phyloP scores from a whole-genome alignment of 1,139 yeast genomes.

The Debaryomyces psychrophilus region DNA sequence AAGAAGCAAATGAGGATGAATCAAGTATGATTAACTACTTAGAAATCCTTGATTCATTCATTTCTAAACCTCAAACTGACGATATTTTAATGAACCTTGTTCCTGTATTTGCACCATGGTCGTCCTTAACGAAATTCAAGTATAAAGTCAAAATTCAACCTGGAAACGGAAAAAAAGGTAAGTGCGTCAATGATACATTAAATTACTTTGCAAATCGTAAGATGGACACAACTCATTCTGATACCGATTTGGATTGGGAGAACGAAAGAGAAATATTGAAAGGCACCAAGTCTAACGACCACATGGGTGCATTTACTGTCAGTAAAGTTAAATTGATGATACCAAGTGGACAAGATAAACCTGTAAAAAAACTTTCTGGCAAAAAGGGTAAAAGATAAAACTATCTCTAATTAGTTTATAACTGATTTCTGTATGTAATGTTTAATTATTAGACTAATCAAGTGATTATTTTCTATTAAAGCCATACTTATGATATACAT shows the following conservation, averaged over 20 bases:
- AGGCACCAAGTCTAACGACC: constrained; percentile 55
- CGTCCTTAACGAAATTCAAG: constrained; percentile 69
- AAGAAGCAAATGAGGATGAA: constrained; percentile 39
- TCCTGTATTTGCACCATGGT: constrained; percentile 95
- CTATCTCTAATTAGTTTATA: background rate
- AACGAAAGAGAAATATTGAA: constrained; percentile 63
- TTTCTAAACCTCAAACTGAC: constrained; percentile 45
- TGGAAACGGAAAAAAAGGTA: constrained; percentile 88
- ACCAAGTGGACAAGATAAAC: constrained; percentile 28
- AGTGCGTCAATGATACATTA: constrained; percentile 71
- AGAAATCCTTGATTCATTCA: constrained; percentile 43
- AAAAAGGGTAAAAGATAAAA: constrained; percentile 4
- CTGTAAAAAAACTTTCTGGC: background rate
- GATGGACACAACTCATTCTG: constrained; percentile 51
- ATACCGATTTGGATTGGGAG: constrained; percentile 71
- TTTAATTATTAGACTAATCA: no score
- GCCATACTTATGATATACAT: no score
- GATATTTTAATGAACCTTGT: constrained; percentile 61
- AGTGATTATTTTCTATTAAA: no score
- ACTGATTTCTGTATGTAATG: background rate
- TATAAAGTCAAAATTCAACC: constrained; percentile 87
- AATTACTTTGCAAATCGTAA: constrained; percentile 61
- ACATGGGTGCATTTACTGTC: constrained; percentile 43
- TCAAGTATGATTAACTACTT: constrained; percentile 36
- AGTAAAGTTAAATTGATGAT: constrained; percentile 43